Evolutionary conservation across 2,329 filamentous ascomycete genomes (phyloP).

Genomic region (Eutypella sp.): DNA sequence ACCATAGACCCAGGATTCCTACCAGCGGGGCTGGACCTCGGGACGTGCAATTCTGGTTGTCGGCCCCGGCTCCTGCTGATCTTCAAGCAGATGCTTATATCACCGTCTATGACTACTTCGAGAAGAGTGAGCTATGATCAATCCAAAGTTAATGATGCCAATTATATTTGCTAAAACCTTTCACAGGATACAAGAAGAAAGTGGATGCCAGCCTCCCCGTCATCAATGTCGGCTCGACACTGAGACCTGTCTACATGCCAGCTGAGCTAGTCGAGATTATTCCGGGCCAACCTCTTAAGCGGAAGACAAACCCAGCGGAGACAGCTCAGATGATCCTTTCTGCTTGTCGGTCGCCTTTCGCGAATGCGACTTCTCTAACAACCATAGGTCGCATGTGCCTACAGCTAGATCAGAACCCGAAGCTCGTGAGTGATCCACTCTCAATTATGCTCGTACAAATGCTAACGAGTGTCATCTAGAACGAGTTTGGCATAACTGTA

Average conservation of each 20-base stretch:
- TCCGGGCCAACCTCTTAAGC: slow-evolving; percentile 58
- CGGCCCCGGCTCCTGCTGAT: slow-evolving; percentile 18
- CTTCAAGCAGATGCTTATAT: slow-evolving; percentile 20
- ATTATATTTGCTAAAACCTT: slow-evolving; percentile 11
- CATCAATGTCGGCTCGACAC: slow-evolving; percentile 58
- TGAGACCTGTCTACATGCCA: slow-evolving; percentile 59
- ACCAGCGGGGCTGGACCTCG: slow-evolving; percentile 17
- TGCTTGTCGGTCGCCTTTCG: slow-evolving; percentile 60
- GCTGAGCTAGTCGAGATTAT: slow-evolving; percentile 60
- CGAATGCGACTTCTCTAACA: slow-evolving; percentile 64
- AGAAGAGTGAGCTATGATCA: slow-evolving; percentile 33
- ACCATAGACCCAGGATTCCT: slow-evolving; percentile 24
- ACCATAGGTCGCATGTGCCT: slow-evolving; percentile 52
- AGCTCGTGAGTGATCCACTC: slow-evolving; percentile 34
- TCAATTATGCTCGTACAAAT: neutral
- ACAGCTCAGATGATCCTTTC: slow-evolving; percentile 67
- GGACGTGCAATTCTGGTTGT: slow-evolving; percentile 29
- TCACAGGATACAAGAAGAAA: slow-evolving; percentile 19
- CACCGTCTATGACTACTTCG: slow-evolving; percentile 41
- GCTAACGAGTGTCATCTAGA: slow-evolving; percentile 9
- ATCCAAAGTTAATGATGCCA: neutral
- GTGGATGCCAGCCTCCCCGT: slow-evolving; percentile 46
- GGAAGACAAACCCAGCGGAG: slow-evolving; percentile 55
- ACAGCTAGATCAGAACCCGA: slow-evolving; percentile 46
- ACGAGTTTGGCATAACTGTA: slow-evolving; percentile 59